These are phyloP conservation scores for Zalaria obscura DNA, from an alignment of 2,329 filamentous ascomycete species.

Conservation along the genomic window DNA sequence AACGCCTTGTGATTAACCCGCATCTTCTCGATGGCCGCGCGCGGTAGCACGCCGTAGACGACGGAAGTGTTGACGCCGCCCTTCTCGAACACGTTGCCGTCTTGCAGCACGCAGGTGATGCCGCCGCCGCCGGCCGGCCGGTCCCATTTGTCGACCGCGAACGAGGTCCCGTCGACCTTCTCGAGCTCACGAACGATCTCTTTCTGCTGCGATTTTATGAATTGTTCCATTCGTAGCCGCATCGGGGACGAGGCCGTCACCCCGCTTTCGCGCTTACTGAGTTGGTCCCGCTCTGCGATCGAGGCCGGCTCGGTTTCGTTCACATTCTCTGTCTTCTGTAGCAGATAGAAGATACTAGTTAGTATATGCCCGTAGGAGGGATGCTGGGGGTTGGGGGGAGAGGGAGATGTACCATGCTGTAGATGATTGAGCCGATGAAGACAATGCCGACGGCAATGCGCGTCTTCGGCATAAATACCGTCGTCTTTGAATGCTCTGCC, in stretches of 20 bases:
- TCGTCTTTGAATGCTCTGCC: background rate
- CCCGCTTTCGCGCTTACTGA: constrained; percentile 63
- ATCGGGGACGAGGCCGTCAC: constrained; percentile 74
- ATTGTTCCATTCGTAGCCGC: constrained; percentile 93
- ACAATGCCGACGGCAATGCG: constrained; percentile 33
- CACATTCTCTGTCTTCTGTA: constrained; percentile 23
- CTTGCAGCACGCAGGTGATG: constrained; percentile 86
- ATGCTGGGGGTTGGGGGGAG: constrained; percentile 1
- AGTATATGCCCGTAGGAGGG: background rate
- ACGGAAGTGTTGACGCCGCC: constrained; percentile 90
- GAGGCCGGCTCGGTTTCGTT: constrained; percentile 44
- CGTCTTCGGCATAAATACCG: constrained; percentile 25
- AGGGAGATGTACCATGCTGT: constrained; percentile 39
- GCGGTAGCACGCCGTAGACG: constrained; percentile 82
- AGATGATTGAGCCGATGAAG: constrained; percentile 39
- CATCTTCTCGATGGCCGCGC: constrained; percentile 84
- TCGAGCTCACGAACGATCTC: constrained; percentile 75
- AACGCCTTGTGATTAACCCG: constrained; percentile 87
- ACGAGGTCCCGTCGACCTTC: constrained; percentile 67
- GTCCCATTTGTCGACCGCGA: constrained; percentile 75
- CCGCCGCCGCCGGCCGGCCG: constrained; percentile 82
- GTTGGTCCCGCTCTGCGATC: constrained; percentile 73
- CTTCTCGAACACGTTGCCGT: constrained; percentile 96
- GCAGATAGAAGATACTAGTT: constrained; percentile 1
- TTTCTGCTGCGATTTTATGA: constrained; percentile 86